Percentiles rank a stretch among this genome's conserved stretches.
Evolutionary conservation across 768 basidiomycete genomes (phyloP).

Genomic region (Lactarius sanguifluus): DNA sequence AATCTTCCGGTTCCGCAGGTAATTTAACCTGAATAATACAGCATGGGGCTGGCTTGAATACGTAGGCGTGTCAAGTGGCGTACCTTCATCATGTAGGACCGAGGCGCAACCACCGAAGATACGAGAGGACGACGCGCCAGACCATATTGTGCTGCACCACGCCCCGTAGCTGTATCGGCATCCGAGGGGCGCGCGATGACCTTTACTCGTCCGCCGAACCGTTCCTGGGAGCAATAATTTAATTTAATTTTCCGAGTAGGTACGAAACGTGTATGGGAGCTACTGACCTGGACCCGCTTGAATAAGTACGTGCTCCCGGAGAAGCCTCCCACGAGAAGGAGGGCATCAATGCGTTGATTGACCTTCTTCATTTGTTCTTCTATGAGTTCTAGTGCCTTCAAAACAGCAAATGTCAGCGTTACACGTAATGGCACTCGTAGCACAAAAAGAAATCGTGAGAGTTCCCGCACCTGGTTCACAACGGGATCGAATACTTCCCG

Average conservation of each 20-base stretch:
- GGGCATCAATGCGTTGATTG: constrained; percentile 73
- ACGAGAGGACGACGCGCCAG: constrained; percentile 73
- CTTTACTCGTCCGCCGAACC: constrained; percentile 61
- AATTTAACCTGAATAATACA: constrained; percentile 64
- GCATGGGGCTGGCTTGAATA: not conserved
- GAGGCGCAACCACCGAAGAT: constrained; percentile 77
- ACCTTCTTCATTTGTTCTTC: constrained; percentile 70
- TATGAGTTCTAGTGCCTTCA: constrained; percentile 74
- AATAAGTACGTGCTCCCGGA: constrained; percentile 84
- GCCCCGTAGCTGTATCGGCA: constrained; percentile 84
- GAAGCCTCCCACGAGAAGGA: constrained; percentile 90
- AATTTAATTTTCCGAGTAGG: constrained; percentile 23
- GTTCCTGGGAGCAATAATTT: constrained; percentile 45
- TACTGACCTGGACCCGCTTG: constrained; percentile 67
- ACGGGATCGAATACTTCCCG: constrained; percentile 88
- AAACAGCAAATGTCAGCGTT: not conserved
- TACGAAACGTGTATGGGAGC: constrained; percentile 9
- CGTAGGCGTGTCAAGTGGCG: constrained; percentile 24
- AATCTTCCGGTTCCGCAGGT: constrained; percentile 84
- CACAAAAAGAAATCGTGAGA: constrained; percentile 1
- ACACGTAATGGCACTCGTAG: constrained; percentile 11
- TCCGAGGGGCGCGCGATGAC: constrained; percentile 84
- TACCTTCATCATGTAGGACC: constrained; percentile 86
- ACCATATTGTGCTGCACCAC: constrained; percentile 88
- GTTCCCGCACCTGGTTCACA: constrained; percentile 60